A percentile compares a stretch with the other conserved stretches of the same genome.
Evolutionary conservation across 306 rosid species (phyloP).

Genomic region (Glycine tomentella): DNA sequence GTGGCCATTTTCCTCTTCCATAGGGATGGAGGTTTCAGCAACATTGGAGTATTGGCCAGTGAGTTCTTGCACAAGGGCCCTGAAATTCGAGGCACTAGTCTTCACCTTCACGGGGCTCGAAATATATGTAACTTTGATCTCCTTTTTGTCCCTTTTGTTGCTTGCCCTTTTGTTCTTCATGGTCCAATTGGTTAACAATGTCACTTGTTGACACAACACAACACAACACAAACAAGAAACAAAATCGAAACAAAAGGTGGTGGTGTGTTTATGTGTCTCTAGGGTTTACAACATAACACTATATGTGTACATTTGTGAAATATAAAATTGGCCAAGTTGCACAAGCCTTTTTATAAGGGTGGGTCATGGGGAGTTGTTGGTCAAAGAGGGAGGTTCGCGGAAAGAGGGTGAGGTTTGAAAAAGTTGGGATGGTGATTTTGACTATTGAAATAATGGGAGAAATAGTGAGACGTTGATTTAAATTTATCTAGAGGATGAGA

Average conservation of each 20-base stretch:
- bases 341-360: constrained; percentile 41
- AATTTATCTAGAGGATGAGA: neutral
- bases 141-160: constrained; percentile 50
- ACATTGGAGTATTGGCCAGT: constrained; percentile 83
- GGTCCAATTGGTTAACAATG: no score
- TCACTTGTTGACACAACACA: no score
- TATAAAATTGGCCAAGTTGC: constrained; percentile 37
- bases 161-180: constrained; percentile 56
- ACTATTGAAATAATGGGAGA: constrained; percentile 35
- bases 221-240: neutral
- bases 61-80: constrained; percentile 89
- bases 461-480: neutral
- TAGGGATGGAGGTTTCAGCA: constrained; percentile 50
- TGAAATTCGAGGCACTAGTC: constrained; percentile 76
- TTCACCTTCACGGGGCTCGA: constrained; percentile 87
- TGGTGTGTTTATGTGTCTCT: neutral
- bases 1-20: constrained; percentile 41
- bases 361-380: constrained; percentile 34
- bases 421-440: neutral
- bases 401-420: constrained; percentile 47
- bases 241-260: neutral
- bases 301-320: neutral
- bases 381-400: constrained; percentile 52
- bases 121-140: constrained; percentile 77
- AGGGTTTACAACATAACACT: neutral